Percentiles rank a stretch among this genome's conserved stretches.
Conservation (phyloP, 441 rosid genomes). For the Gossypium davidsonii region DNA sequence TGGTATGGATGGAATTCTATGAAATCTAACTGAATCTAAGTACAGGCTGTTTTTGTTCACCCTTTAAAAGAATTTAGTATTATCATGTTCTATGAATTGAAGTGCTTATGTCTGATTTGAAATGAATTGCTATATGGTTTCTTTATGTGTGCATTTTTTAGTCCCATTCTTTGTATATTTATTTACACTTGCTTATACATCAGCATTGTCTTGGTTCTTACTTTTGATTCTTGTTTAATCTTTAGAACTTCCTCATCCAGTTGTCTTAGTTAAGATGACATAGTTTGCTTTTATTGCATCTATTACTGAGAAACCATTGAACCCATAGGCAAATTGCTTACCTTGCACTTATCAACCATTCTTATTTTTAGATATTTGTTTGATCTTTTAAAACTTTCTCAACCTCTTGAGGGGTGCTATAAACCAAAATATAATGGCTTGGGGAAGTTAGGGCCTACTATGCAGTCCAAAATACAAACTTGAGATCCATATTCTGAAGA, state of each 20-base stretch:
- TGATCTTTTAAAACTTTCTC: conserved; percentile 1
- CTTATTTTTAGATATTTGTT: not conserved
- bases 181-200: not conserved
- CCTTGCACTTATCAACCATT: not conserved
- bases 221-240: not conserved
- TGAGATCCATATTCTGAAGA: not conserved
- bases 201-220: not conserved
- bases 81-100: not conserved
- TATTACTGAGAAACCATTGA: not conserved
- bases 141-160: not conserved
- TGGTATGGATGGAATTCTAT: conserved; percentile 42
- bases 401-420: not conserved
- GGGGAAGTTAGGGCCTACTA: not conserved
- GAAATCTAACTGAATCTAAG: not conserved
- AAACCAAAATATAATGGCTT: not conserved
- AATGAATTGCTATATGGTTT: not conserved
- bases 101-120: conserved; percentile 1
- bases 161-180: not conserved
- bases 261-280: not conserved
- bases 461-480: not conserved
- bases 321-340: not conserved
- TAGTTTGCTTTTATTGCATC: not conserved
- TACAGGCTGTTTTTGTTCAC: not conserved
- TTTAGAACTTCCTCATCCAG: not conserved
- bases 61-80: not conserved